These are phyloP conservation scores for Glycyrrhiza uralensis DNA, from an alignment of 306 rosid species.

Conservation along the genomic window DNA sequence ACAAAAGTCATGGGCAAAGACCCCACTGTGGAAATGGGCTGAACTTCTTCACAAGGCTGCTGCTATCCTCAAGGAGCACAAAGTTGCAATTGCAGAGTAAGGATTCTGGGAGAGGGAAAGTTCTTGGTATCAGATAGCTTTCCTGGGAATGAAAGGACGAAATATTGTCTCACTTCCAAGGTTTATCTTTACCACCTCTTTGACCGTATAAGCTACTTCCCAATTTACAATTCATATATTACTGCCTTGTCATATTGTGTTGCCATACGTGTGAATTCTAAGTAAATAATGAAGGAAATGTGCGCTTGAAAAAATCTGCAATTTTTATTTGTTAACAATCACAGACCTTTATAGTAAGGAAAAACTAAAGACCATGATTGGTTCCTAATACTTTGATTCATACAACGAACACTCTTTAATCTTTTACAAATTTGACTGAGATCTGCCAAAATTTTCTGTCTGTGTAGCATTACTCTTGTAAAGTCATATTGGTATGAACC, in stretches of 20 bases:
- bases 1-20: constrained; percentile 87
- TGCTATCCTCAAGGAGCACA: constrained; percentile 78
- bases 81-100: constrained; percentile 75
- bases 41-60: constrained; percentile 92
- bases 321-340: background rate
- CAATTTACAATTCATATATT: background rate
- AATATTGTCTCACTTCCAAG: constrained; percentile 92
- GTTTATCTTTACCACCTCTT: constrained; percentile 26
- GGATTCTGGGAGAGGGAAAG: constrained; percentile 90
- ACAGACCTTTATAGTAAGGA: background rate
- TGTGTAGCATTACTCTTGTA: too few species aligned
- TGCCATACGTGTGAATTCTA: background rate
- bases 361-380: background rate
- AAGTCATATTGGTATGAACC: too few species aligned
- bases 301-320: background rate
- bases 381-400: too few species aligned
- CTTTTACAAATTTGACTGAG: too few species aligned
- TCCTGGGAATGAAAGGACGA: constrained; percentile 91
- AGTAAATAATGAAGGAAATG: background rate
- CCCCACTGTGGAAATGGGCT: constrained; percentile 90
- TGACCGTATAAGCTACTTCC: background rate
- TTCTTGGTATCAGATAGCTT: constrained; percentile 90
- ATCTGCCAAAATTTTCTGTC: too few species aligned
- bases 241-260: background rate
- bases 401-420: too few species aligned